phyloP scores from a whole-genome alignment of 2,329 filamentous ascomycete genomes.

The Beauveria brongniartii region DNA sequence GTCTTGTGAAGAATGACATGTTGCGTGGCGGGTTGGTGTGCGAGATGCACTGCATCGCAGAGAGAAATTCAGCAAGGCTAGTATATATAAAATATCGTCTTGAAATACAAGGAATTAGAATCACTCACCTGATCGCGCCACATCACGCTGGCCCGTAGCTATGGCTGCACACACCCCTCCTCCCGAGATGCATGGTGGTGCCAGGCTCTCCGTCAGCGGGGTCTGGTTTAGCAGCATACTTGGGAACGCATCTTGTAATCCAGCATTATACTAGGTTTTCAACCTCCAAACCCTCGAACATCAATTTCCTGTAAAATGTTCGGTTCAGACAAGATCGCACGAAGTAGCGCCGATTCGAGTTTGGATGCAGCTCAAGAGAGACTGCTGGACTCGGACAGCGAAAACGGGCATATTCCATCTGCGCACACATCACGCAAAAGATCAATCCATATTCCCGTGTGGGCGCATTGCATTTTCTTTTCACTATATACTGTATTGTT shows the following conservation, averaged over 20 bases:
- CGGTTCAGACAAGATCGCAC: not conserved
- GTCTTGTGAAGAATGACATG: not conserved
- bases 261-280: too few relatives aligned
- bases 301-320: not conserved
- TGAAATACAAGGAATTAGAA: too few relatives aligned
- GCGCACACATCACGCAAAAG: not conserved
- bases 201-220: too few relatives aligned
- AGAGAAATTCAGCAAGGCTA: not conserved
- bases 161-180: too few relatives aligned
- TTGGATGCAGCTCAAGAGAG: not conserved
- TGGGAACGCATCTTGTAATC: too few relatives aligned
- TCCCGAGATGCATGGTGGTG: too few relatives aligned
- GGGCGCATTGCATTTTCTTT: not conserved
- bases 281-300: too few relatives aligned
- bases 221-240: too few relatives aligned
- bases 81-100: not conserved
- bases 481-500: not conserved
- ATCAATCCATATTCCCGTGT: not conserved
- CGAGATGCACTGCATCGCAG: not conserved
- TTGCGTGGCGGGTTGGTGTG: not conserved
- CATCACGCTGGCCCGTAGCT: too few relatives aligned
- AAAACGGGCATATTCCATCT: not conserved
- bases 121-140: too few relatives aligned
- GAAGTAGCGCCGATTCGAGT: not conserved
- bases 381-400: not conserved